Evolutionary conservation across 208 protist species (phyloP).

Genomic region (Leishmania martiniquensis): DNA sequence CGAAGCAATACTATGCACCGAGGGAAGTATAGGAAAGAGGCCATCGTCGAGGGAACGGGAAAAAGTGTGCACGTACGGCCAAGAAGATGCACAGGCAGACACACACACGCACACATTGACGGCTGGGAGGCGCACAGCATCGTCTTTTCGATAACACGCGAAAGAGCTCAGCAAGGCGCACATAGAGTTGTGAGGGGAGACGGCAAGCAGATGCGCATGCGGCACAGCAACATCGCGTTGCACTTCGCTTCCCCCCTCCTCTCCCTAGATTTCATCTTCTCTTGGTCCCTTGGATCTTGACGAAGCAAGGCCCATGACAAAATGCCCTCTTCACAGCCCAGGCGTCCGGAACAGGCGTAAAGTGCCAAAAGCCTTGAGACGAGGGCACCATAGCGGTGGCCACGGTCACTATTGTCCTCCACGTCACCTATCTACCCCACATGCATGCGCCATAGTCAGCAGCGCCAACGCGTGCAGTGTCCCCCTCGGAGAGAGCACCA

Average conservation of each 20-base stretch:
- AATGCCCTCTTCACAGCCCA: not conserved
- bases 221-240: not conserved
- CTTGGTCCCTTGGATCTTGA: not conserved
- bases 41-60: not conserved
- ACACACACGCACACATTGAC: not conserved
- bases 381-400: not conserved
- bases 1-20: not conserved
- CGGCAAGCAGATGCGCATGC: not conserved
- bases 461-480: not conserved
- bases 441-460: not conserved
- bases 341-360: not conserved
- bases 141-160: not conserved
- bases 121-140: not conserved
- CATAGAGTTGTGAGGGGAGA: not conserved
- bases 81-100: not conserved
- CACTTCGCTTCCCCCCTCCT: not conserved
- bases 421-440: not conserved
- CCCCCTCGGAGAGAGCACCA: not conserved
- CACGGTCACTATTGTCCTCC: not conserved
- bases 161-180: not conserved
- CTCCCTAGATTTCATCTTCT: not conserved
- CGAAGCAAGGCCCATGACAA: not conserved
- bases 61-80: not conserved
- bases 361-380: not conserved
- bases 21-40: not conserved